phyloP scores from a whole-genome alignment of 2,329 filamentous ascomycete genomes.

The Whalleya microplaca region DNA sequence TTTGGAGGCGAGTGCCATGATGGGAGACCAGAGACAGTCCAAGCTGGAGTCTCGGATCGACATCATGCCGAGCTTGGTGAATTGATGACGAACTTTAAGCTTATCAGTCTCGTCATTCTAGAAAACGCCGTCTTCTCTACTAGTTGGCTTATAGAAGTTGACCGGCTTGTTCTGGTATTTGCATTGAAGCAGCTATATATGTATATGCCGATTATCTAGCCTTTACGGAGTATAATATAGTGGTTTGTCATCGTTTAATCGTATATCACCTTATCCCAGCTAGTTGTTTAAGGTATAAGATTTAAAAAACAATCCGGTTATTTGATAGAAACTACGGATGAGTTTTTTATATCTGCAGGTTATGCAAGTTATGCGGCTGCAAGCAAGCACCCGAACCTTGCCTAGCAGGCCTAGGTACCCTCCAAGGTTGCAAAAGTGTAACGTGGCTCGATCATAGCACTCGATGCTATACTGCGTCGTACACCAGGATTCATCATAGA shows the following conservation, averaged over 20 bases:
- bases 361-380: too few relatives aligned
- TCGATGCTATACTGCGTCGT: slow-evolving; percentile 1
- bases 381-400: too few relatives aligned
- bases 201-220: slow-evolving; percentile 27
- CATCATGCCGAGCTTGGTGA: slow-evolving; percentile 86
- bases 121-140: slow-evolving; percentile 64
- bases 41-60: slow-evolving; percentile 71
- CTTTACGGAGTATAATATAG: too few relatives aligned
- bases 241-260: neutral
- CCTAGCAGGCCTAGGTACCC: too few relatives aligned
- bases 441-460: slow-evolving; percentile 6
- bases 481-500: slow-evolving; percentile 32
- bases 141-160: slow-evolving; percentile 79
- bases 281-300: too few relatives aligned
- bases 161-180: slow-evolving; percentile 63
- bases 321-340: too few relatives aligned
- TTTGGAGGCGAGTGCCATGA: slow-evolving; percentile 82
- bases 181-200: slow-evolving; percentile 62
- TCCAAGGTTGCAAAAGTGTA: too few relatives aligned
- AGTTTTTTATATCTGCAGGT: too few relatives aligned
- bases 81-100: slow-evolving; percentile 72
- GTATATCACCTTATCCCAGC: neutral
- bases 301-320: too few relatives aligned
- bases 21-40: slow-evolving; percentile 75
- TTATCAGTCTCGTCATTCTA: slow-evolving; percentile 78